Base-by-base conservation (phyloP, 2,329 filamentous ascomycete genomes). In the Alternaria ventricosa region DNA sequence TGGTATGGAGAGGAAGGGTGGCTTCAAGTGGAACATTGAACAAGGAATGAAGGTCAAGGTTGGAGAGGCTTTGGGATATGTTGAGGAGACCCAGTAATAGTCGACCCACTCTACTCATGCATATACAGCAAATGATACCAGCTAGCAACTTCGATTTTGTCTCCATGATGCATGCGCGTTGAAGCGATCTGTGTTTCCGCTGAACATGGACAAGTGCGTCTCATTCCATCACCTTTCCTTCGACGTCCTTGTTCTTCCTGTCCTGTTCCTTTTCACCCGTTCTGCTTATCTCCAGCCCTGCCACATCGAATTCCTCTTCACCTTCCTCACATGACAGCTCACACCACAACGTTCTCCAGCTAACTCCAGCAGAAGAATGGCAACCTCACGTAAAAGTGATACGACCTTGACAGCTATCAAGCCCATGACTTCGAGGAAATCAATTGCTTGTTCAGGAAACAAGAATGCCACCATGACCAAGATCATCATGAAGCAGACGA, bases 1-100 rank as follows among this genome's bases (percentile, higher is more conserved):
- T 20, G 85, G 84, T 1, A 83, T 43, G n/a, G 61, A 86, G 55
- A 82, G 86, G 57, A 87, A 85, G 61, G 88, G 87, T 13, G 94
- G 94, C 0, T 98, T 93, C 87, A 87, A 86, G 65, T 99, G 96
- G 95, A 86, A 85, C 27, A 91, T 98, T 53, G 88, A 95, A 76
- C 93, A 93, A 81, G 96, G 95, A 1, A 92, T 95, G 83, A 92
- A 86, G 72, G 88, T 99, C 65, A 94, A 94, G 83, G 91, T 98
- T 83, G 96, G 96, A 4, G 87, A 99, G 82, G 89, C 91, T 8
- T 79, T 99, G 63, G 96, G 95, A 1, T 89, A 87, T 75, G 90
- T 97, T 11, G 84, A 88, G 33, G 87, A 70, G 45, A 22, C 13
- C 18, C 33, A 55, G 18, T 28, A 51, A 22, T 58, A 47, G 28